These are phyloP conservation scores for Colletotrichum magnum DNA, from an alignment of 2,329 filamentous ascomycete genomes.

Conservation along the genomic window DNA sequence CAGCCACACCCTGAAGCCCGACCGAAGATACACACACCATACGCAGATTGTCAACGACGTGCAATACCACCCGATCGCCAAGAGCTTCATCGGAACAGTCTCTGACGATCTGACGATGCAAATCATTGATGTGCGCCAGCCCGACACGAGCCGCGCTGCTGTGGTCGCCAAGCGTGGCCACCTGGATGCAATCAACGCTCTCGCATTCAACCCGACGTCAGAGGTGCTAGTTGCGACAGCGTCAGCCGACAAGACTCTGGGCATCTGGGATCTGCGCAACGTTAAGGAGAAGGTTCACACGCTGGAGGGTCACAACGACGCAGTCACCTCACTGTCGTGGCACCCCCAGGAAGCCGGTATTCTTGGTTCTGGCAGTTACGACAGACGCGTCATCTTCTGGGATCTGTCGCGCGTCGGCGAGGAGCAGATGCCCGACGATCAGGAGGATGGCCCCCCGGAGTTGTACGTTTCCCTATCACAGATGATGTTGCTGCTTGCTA, in stretches of 20 bases:
- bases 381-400: constrained; percentile 96
- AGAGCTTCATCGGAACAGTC: constrained; percentile 89
- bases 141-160: constrained; percentile 76
- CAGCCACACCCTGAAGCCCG: constrained; percentile 78
- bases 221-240: constrained; percentile 93
- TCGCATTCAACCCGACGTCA: constrained; percentile 93
- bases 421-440: constrained; percentile 94
- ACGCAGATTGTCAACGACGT: constrained; percentile 95
- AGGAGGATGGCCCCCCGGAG: constrained; percentile 94
- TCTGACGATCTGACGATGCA: constrained; percentile 96
- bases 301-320: constrained; percentile 88
- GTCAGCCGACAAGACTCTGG: constrained; percentile 95
- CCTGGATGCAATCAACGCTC: constrained; percentile 92
- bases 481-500: constrained; percentile 32
- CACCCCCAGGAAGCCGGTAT: constrained; percentile 92
- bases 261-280: constrained; percentile 94
- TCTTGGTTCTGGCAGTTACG: constrained; percentile 91
- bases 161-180: constrained; percentile 82
- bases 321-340: constrained; percentile 94
- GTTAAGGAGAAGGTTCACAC: constrained; percentile 91
- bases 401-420: constrained; percentile 92
- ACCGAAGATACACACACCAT: constrained; percentile 87
- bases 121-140: constrained; percentile 86
- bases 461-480: constrained; percentile 67
- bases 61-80: constrained; percentile 91